Evolutionary conservation across 192 early-diverging fungal genomes (phyloP), one percentile per base, ranked within the genome.

Genomic region (Coemansia nantahalensis): DNA sequence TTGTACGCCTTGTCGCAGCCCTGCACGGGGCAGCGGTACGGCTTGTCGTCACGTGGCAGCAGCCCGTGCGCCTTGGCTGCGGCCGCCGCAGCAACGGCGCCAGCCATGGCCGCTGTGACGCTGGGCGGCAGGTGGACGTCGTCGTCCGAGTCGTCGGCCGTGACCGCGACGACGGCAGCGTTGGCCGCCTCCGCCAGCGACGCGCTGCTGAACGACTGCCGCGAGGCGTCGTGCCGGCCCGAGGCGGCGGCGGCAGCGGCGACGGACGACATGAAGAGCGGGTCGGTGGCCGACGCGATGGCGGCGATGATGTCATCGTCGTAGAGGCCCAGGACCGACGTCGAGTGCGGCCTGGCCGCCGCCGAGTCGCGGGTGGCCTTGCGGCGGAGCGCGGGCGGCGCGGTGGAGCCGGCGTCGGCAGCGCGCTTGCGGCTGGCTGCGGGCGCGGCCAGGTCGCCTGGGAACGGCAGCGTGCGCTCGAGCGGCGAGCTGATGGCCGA

Each of bases 1-100:
- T 98, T 98, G 80, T 98, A 98, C 8, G 91, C 84, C 73, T 98
- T 97, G 48, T 83, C 84, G 77, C 95, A 98, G 7, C 92, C 91
- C 7, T 62, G 62, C 6, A 94, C 76, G 14, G 89, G 80, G 65
- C 94, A 97, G 49, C 88, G 85, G 77, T 95, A 95, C 18, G 91
- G 92, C 53, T 94, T 90, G 52, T 92, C 90, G 50, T 80, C 83
- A 36, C 62, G 74, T 17, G 62, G 63, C 36, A 60, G 17, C 42
- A 68, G 49, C 17, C 73, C 72, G 31, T 79, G 63, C 14, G 65
- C 68, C 38, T 81, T 66, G 54, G 61, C 64, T 1, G 68, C 71
- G 10, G 62, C 68, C 2, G 56, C 70, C 14, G 68, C 65, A 13
- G 65, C 69, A 33, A 72, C 69, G 5, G 70, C 58, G 30, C 70